phyloP scores from a whole-genome alignment of 2,329 filamentous ascomycete species.

The Lecanicillium sp. region DNA sequence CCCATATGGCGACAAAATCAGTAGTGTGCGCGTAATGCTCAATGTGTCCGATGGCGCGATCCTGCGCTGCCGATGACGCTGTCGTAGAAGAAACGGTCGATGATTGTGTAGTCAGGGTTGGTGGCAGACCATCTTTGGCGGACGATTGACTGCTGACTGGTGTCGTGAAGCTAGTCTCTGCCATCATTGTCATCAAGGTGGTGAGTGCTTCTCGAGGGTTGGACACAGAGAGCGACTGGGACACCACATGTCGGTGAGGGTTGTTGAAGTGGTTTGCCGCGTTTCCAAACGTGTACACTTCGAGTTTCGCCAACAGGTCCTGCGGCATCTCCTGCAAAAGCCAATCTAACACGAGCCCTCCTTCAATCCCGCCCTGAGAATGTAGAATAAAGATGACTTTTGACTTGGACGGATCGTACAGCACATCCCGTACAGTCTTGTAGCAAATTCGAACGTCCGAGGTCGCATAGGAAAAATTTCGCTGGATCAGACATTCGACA shows the following conservation, averaged over 20 bases:
- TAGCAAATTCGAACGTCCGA: slow-evolving; percentile 57
- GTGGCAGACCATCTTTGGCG: slow-evolving; percentile 10
- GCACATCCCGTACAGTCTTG: slow-evolving; percentile 50
- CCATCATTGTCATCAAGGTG: slow-evolving; percentile 25
- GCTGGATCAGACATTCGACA: slow-evolving; percentile 68
- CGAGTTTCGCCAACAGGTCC: slow-evolving; percentile 57
- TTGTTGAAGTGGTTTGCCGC: slow-evolving; percentile 80
- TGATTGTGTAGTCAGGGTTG: slow-evolving; percentile 14
- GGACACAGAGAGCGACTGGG: slow-evolving; percentile 27
- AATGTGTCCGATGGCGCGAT: slow-evolving; percentile 56
- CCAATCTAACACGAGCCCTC: slow-evolving; percentile 67
- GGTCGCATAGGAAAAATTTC: slow-evolving; percentile 66
- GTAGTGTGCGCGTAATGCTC: slow-evolving; percentile 72
- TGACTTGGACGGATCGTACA: slow-evolving; percentile 52
- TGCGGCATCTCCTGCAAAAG: slow-evolving; percentile 63
- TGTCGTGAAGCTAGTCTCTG: slow-evolving; percentile 25
- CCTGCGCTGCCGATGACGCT: slow-evolving; percentile 27
- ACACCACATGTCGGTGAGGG: slow-evolving; percentile 45
- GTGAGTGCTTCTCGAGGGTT: slow-evolving; percentile 26
- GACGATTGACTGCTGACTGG: slow-evolving; percentile 14
- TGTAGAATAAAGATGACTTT: slow-evolving; percentile 71
- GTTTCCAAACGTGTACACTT: slow-evolving; percentile 72
- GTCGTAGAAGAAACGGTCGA: slow-evolving; percentile 25
- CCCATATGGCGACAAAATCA: slow-evolving; percentile 69
- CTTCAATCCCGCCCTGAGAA: slow-evolving; percentile 70